Conservation (phyloP, 768 basidiomycete genomes). For the Stropharia rugosoannulata region DNA sequence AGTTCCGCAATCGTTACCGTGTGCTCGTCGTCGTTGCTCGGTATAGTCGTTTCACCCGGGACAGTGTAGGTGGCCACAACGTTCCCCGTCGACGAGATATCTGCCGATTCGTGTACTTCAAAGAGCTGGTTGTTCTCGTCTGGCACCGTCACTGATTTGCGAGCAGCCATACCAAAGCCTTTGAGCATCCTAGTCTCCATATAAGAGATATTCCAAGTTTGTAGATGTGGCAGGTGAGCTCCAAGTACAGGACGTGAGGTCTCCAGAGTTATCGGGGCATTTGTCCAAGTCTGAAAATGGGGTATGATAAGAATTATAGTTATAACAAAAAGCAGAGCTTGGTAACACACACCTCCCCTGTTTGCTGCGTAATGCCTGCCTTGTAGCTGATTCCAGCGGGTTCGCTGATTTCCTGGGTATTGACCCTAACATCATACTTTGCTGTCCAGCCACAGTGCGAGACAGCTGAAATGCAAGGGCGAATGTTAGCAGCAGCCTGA, state of each 20-base stretch:
- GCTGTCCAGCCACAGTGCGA: slow-evolving; percentile 31
- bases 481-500: background rate
- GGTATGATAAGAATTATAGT: background rate
- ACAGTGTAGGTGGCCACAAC: too few relatives aligned
- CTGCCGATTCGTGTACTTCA: too few relatives aligned
- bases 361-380: slow-evolving; percentile 32
- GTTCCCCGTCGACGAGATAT: too few relatives aligned
- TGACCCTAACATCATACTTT: slow-evolving; percentile 36
- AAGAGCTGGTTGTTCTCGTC: background rate
- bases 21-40: slow-evolving; percentile 21
- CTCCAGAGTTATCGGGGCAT: slow-evolving; percentile 33
- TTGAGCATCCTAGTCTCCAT: background rate
- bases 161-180: slow-evolving; percentile 2
- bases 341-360: slow-evolving; percentile 32
- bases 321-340: background rate
- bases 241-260: slow-evolving; percentile 25
- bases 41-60: slow-evolving; percentile 30
- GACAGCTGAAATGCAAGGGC: slow-evolving; percentile 14
- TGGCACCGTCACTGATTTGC: background rate
- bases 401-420: slow-evolving; percentile 27
- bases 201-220: slow-evolving; percentile 9
- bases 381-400: slow-evolving; percentile 33
- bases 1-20: too few relatives aligned
- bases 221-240: slow-evolving; percentile 6
- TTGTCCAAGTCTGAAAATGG: slow-evolving; percentile 10